A percentile compares a stretch with the other conserved stretches of the same genome.
Conservation (phyloP, 139 green algal species). For the Auxenochlorella protothecoides region DNA sequence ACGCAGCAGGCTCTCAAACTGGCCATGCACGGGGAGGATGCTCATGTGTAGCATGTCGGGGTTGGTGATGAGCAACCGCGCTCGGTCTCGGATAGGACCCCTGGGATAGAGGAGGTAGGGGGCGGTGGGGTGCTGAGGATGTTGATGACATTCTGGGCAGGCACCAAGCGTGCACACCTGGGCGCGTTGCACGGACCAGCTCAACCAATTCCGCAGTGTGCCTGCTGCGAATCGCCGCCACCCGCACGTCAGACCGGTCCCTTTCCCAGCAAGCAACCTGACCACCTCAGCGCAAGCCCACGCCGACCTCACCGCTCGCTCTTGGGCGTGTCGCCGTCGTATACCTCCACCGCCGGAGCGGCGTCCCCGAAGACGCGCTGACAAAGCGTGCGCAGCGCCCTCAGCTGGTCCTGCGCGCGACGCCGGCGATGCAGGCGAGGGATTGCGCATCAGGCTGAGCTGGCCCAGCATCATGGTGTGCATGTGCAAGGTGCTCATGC, state of each 20-base stretch:
- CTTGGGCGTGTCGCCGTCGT: slow-evolving; percentile 77
- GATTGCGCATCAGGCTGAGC: slow-evolving; percentile 1
- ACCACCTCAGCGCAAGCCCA: too few species aligned
- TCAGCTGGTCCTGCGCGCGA: slow-evolving; percentile 70
- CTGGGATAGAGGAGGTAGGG: not conserved
- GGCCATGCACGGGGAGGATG: slow-evolving; percentile 65
- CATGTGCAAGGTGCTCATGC: too few species aligned
- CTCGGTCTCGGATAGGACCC: slow-evolving; percentile 30
- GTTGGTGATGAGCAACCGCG: slow-evolving; percentile 82
- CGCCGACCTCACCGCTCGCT: slow-evolving; percentile 15
- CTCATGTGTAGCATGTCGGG: slow-evolving; percentile 91
- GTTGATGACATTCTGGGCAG: not conserved
- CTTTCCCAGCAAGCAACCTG: too few species aligned
- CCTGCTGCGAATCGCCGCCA: too few species aligned
- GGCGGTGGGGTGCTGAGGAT: not conserved
- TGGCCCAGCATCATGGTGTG: not conserved
- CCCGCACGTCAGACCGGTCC: too few species aligned
- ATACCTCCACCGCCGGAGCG: slow-evolving; percentile 47
- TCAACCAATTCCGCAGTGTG: too few species aligned
- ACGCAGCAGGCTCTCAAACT: slow-evolving; percentile 59
- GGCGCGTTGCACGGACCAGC: too few species aligned
- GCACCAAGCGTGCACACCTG: too few species aligned
- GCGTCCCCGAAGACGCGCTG: slow-evolving; percentile 31
- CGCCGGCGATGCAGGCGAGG: too few species aligned
- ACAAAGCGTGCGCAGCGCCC: slow-evolving; percentile 39